Base-by-base conservation (phyloP, 75 land plant species). In the Pseudotsuga menziesii region DNA sequence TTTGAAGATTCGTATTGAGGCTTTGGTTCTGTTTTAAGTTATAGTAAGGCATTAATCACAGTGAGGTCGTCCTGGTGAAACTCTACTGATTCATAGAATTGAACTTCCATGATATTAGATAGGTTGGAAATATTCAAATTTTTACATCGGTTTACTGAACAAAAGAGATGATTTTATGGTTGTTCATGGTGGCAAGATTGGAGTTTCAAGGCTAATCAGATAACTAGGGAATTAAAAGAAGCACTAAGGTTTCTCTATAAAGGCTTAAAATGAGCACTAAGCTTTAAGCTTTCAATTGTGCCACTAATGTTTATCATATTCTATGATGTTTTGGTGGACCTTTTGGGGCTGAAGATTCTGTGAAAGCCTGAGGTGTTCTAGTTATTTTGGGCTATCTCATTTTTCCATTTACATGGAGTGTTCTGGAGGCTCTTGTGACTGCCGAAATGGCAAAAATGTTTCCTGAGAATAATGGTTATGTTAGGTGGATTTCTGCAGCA, bases 401-500 rank as follows among this genome's bases (percentile, higher is more conserved):
- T 14, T 87, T 93, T 73, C 91, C 96, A 7, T 69, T 93, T 36
- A 78, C 89, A 61, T 93, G 93, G 96, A 93, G 96, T 72, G 61
- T 82, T 20, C 96, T 93, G 2, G 93, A 93, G 73, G 96, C 96
- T 13, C 81, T 93, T 57, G 88, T 91, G 13, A 93, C 94, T 52
- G 96, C 93, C 12, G 96, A 93, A 71, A 35, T 93, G 78, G 85
- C 88, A 13, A 93, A 93, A 5, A 82, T 88, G 83, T 93, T 87
- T 74, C 93, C 94, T 17, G 91, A 91, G 57, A 87, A 93, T 76
- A 94, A 91, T 19, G 96, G 96, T 0, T 93, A 93, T 77, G 96
- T 91, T 6, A 82, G 91, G 3, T 93, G 96, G 96, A 87, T 91
- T 62, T 82, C 91, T 12, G 81, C 88, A 2, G 95, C 93, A 22